phyloP scores from a whole-genome alignment of 495 filamentous ascomycete genomes.

The Hapsidospora chrysogenum region DNA sequence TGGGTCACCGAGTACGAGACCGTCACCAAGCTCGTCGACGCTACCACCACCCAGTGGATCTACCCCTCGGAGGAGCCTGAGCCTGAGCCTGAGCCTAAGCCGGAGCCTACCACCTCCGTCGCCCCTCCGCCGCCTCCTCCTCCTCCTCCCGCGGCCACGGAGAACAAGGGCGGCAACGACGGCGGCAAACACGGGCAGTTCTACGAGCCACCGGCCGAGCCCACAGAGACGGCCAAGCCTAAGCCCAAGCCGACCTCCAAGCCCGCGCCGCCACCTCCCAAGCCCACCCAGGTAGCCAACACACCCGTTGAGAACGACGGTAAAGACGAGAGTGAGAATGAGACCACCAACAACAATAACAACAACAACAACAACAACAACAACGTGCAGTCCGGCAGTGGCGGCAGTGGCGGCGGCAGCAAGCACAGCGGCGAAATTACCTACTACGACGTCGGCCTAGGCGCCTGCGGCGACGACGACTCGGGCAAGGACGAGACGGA shows the following conservation, averaged over 20 bases:
- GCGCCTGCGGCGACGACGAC: conserved; percentile 28
- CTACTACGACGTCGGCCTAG: conserved; percentile 26
- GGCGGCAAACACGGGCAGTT: background rate
- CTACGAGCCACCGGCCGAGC: conserved; percentile 1
- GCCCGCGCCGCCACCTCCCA: conserved; percentile 1
- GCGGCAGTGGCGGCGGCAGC: conserved; percentile 8
- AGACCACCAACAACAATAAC: background rate
- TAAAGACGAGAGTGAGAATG: background rate
- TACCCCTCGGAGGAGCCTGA: background rate
- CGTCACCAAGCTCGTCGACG: conserved; percentile 27
- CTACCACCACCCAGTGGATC: conserved; percentile 21
- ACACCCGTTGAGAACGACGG: background rate
- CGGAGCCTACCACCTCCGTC: background rate
- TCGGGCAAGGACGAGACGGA: conserved; percentile 16
- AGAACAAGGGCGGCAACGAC: too few relatives aligned
- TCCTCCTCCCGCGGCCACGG: conserved; percentile 5
- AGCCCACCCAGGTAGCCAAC: background rate
- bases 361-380: background rate
- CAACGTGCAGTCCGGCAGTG: conserved; percentile 3
- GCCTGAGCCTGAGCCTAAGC: conserved; percentile 2
- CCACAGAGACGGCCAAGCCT: conserved; percentile 4
- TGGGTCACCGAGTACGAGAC: conserved; percentile 30
- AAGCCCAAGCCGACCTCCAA: conserved; percentile 2
- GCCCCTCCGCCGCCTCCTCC: conserved; percentile 3
- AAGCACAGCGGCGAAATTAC: conserved; percentile 24